Evolutionary conservation across 2,329 filamentous ascomycete species (phyloP), one percentile per base, ranked within the genome.

Genomic region (Cadophora sp.): DNA sequence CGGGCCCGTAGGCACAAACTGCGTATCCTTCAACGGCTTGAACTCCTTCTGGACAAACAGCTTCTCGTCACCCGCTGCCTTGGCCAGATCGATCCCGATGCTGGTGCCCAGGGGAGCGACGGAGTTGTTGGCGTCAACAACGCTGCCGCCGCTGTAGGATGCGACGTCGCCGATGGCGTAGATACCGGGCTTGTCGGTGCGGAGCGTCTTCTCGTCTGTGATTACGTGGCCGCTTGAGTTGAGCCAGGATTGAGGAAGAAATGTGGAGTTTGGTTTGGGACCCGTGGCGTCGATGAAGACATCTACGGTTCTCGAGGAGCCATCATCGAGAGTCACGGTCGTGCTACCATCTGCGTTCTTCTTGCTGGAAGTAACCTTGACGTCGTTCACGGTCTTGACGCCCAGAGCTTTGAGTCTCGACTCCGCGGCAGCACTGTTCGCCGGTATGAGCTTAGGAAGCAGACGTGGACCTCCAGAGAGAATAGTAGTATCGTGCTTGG

Each of bases 141-240:
- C 73, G 46, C 77, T 80, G 34, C 82, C 81, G n/a, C 76, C 76
- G 22, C 80, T 80, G 68, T 80, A 81, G 6, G 76, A 79, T 0
- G 79, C 79, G 0, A 85, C 79, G 70, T 86, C 84, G 55, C 84
- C 84, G 16, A 83, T 66, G 12, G 79, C 79, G 73, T 85, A 86
- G 46, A 85, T 80, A 3, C 81, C 81, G 4, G 81, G 81, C 8
- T 71, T 76, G 8, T 60, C 24, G 51, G 84, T 82, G 24, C 84
- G 81, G 4, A 84, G 77, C 0, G 82, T 85, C n/a, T 64, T 58
- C 14, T 66, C 71, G 72, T 87, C 82, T 7, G 82, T 84, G 29
- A 78, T 78, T 55, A 89, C 82, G 76, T 83, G 84, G 16, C 83
- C 83, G 5, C 74, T 77, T 0, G 78, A 75, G 68, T 81, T 78